Evolutionary conservation across 306 rosid genomes (phyloP).

Genomic region (Cucurbita maxima): DNA sequence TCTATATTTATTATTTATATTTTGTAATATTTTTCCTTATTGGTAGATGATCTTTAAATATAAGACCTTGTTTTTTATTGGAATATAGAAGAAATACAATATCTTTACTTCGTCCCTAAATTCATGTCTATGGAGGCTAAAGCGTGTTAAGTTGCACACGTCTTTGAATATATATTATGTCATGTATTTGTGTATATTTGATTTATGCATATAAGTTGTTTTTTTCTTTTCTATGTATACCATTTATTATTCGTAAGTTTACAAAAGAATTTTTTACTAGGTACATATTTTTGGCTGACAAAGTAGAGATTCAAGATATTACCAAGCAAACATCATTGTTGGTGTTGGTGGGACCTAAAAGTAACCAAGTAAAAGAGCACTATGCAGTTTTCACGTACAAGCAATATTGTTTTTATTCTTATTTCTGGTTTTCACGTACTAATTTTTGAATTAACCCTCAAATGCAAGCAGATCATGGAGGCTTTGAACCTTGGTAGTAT

Average conservation of each 20-base stretch:
- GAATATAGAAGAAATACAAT: too few relatives aligned
- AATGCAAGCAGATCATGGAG: conserved; percentile 47
- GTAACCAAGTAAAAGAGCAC: conserved; percentile 52
- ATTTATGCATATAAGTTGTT: background rate
- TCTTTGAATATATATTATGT: background rate
- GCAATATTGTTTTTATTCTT: background rate
- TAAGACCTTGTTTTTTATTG: too few relatives aligned
- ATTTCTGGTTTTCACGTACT: conserved; percentile 7
- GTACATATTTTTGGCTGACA: conserved; percentile 79
- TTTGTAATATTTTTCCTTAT: too few relatives aligned
- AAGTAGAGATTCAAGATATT: conserved; percentile 85
- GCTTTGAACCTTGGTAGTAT: conserved; percentile 60
- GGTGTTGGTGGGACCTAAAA: conserved; percentile 76
- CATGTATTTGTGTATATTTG: background rate
- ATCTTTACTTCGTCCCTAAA: too few relatives aligned
- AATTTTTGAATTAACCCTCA: background rate
- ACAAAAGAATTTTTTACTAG: conserved; percentile 14
- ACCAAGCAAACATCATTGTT: conserved; percentile 67
- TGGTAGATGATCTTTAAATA: too few relatives aligned
- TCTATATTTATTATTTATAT: too few relatives aligned
- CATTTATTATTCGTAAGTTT: background rate
- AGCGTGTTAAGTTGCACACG: too few relatives aligned
- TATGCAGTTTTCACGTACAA: background rate
- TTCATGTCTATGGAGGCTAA: background rate
- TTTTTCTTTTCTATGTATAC: background rate